Conservation (phyloP, 169 alveolate genomes). For the Eimeria maxima region DNA sequence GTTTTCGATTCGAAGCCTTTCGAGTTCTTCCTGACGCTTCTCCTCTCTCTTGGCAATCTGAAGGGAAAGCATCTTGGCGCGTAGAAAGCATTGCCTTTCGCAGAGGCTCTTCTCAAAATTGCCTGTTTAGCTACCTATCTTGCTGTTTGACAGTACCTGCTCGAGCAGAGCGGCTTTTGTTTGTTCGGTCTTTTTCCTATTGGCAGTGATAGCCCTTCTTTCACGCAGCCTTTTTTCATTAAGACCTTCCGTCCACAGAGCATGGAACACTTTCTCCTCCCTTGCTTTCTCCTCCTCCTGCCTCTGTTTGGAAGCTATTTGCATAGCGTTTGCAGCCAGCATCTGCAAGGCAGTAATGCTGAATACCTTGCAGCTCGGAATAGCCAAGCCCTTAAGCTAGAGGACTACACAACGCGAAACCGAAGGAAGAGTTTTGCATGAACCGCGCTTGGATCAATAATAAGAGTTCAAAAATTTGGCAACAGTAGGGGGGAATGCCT, state of each 20-base stretch:
- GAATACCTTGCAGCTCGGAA: not conserved
- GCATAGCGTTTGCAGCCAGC: slow-evolving; percentile 68
- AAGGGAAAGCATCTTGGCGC: not conserved
- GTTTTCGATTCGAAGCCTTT: slow-evolving; percentile 41
- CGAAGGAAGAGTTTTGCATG: not conserved
- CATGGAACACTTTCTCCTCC: slow-evolving; percentile 63
- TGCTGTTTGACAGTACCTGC: not conserved
- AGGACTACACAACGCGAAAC: not conserved
- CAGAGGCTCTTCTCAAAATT: not conserved
- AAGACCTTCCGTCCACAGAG: slow-evolving; percentile 66
- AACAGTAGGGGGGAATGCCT: not conserved
- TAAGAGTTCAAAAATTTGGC: not conserved
- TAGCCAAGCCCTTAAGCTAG: not conserved
- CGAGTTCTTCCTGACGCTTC: slow-evolving; percentile 38
- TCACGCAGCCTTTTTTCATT: slow-evolving; percentile 59
- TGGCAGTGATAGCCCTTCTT: slow-evolving; percentile 10
- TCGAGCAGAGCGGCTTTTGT: slow-evolving; percentile 62
- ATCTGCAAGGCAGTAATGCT: not conserved
- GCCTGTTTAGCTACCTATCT: not conserved
- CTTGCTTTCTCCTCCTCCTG: slow-evolving; percentile 27
- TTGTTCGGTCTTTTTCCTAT: not conserved
- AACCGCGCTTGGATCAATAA: not conserved
- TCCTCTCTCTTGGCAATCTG: slow-evolving; percentile 48
- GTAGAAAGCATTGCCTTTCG: not conserved
- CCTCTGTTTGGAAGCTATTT: slow-evolving; percentile 39